A percentile compares a stretch with the other conserved stretches of the same genome.
phyloP scores from a whole-genome alignment of 768 basidiomycete species.

The Fomitopsis serialis region DNA sequence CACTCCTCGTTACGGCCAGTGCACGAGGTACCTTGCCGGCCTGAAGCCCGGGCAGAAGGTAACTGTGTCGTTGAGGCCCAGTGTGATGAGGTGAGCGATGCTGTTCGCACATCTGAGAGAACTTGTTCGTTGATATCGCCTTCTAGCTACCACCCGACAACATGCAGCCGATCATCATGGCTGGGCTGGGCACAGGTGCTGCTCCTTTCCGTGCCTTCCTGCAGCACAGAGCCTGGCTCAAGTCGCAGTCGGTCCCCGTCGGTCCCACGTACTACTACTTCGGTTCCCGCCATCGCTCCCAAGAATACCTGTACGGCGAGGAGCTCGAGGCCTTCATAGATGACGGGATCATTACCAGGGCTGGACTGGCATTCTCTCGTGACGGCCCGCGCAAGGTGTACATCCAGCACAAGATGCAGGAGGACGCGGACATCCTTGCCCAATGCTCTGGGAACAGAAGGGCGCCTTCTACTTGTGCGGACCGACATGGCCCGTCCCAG shows the following conservation, averaged over 20 bases:
- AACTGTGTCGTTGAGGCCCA: constrained; percentile 96
- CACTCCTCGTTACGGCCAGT: constrained; percentile 80
- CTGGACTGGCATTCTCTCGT: constrained; percentile 94
- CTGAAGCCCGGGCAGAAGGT: constrained; percentile 87
- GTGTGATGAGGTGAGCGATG: constrained; percentile 83
- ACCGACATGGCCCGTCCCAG: constrained; percentile 99
- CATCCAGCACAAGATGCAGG: constrained; percentile 97
- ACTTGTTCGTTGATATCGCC: too few species aligned
- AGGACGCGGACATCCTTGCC: constrained; percentile 77
- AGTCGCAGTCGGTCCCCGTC: constrained; percentile 67
- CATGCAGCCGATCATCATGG: constrained; percentile 94
- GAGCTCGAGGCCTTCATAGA: constrained; percentile 92
- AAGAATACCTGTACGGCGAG: constrained; percentile 96
- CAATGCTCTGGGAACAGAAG: constrained; percentile 65
- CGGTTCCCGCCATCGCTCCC: constrained; percentile 90
- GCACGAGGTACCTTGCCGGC: constrained; percentile 88
- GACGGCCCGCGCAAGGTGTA: constrained; percentile 92
- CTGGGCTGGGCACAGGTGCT: constrained; percentile 95
- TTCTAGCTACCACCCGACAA: constrained; percentile 74
- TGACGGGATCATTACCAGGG: constrained; percentile 79
- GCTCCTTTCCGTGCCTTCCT: constrained; percentile 99
- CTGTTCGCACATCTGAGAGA: too few species aligned
- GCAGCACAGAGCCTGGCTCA: constrained; percentile 87
- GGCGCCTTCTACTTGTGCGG: constrained; percentile 97
- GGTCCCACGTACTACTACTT: constrained; percentile 99